Evolutionary conservation across 768 basidiomycete species (phyloP).

Genomic region (Psilocybe cubensis): DNA sequence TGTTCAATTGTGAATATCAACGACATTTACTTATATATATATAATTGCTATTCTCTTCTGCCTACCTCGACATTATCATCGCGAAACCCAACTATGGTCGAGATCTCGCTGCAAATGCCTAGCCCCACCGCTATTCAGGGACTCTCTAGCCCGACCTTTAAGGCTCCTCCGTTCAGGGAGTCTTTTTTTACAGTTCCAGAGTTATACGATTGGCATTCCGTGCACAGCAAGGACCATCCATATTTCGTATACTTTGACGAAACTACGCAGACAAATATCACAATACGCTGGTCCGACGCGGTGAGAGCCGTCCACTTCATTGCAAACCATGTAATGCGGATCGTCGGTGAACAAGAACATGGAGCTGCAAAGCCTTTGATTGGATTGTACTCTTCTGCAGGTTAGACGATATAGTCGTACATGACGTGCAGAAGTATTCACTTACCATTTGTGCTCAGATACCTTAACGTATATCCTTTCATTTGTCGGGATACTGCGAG

Average conservation of each 20-base stretch:
- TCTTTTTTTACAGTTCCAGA: background rate
- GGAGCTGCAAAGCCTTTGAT: background rate
- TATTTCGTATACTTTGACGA: constrained; percentile 1
- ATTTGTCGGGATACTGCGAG: constrained; percentile 1
- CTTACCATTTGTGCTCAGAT: background rate
- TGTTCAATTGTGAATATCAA: no score
- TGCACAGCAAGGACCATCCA: constrained; percentile 1
- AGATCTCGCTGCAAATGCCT: background rate
- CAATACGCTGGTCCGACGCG: background rate
- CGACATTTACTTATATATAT: no score
- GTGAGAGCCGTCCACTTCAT: background rate
- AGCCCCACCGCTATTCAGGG: background rate
- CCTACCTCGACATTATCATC: background rate
- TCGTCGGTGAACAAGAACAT: background rate
- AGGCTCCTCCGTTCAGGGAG: background rate
- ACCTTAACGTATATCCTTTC: background rate
- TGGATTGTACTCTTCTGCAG: constrained; percentile 2
- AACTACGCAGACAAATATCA: background rate
- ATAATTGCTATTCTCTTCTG: no score
- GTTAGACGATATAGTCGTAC: background rate
- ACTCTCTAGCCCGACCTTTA: background rate
- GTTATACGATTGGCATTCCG: constrained; percentile 1
- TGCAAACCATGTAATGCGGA: background rate
- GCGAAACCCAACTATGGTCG: background rate
- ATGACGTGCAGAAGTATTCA: background rate